Evolutionary conservation across 1,139 yeast species (phyloP).

Genomic region (Blastobotrys serpentis): DNA sequence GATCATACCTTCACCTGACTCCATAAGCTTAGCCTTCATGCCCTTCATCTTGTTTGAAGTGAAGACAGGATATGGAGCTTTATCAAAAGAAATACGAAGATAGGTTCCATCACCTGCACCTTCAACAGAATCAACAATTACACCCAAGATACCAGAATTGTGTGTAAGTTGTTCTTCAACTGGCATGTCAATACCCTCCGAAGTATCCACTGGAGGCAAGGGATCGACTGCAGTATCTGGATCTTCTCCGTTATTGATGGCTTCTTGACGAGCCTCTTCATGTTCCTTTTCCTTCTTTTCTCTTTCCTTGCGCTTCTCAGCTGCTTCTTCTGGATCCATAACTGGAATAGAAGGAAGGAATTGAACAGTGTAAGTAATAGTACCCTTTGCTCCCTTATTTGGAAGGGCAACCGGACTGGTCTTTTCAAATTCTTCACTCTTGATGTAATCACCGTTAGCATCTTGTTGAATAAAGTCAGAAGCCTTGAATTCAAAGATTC

Average conservation of each 20-base stretch:
- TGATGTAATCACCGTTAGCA: conserved; percentile 64
- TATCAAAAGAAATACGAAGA: conserved; percentile 75
- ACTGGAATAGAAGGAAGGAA: conserved; percentile 83
- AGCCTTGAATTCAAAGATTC: conserved; percentile 70
- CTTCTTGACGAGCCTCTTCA: conserved; percentile 37
- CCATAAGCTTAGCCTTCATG: conserved; percentile 46
- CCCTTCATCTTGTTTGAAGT: conserved; percentile 50
- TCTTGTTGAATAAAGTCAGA: conserved; percentile 61
- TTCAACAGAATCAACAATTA: conserved; percentile 52
- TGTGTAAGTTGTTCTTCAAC: conserved; percentile 57
- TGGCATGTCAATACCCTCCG: conserved; percentile 55
- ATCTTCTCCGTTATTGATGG: conserved; percentile 29
- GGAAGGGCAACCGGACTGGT: conserved; percentile 61
- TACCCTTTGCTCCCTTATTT: conserved; percentile 77
- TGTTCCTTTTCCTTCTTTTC: conserved; percentile 32
- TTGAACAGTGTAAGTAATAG: conserved; percentile 65
- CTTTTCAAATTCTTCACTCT: conserved; percentile 55
- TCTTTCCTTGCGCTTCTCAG: conserved; percentile 48
- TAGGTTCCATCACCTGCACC: conserved; percentile 52
- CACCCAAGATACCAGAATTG: conserved; percentile 74
- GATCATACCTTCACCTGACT: conserved; percentile 69
- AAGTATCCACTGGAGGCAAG: conserved; percentile 23
- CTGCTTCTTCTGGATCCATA: conserved; percentile 68
- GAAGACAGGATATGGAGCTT: conserved; percentile 61
- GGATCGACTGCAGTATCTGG: conserved; percentile 35